Base-by-base conservation (phyloP, 1,139 yeast species). In the Meyerozyma smithsonii region DNA sequence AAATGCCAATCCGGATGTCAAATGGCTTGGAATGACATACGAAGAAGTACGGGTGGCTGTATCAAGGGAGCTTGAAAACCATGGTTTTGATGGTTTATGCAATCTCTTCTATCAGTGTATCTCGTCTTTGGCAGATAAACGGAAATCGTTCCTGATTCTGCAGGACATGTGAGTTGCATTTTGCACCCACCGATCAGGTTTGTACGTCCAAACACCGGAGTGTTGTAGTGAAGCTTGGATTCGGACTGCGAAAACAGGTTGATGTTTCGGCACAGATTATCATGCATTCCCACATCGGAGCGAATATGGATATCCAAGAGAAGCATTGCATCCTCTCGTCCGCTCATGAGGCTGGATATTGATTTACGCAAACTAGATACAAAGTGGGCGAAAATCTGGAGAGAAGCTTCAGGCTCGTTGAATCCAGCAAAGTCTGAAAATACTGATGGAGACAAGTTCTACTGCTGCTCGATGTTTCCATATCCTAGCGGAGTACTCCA, bases 401-500 rank as follows among this genome's bases (percentile, higher is more conserved):
- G 58, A 46, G 46, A 56, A 5, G 44, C 66, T 4, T 52, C 54
- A 36, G 62, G 63, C 1, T 59, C 73, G 2, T 52, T 73, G 18
- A 75, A 75, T 42, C 81, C 82, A 1, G 61, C 65, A 28, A 69
- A 71, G 16, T 42, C 39, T 14, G 28, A 12, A 2, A 45, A 55
- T n/a, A 37, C 51, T 2, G 43, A 52, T 2, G 58, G 64, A 8
- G 60, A 63, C 19, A 68, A 77, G 21, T 81, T 78, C 56, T 90
- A 82, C 59, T 77, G 85, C 16, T 66, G 90, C 33, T 74, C 95
- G 1, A 87, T 87, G 96, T 92, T 92, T 56, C 98, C 98, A 0
- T 92, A 92, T 53, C 98, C 98, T 0, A 87, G 96, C 0, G 98
- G 98, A 1, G 71, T 74, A 45, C 70, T 92, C 11, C 98, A 92